Percentiles rank a stretch among this genome's conserved stretches.
Evolutionary conservation across 2,329 filamentous ascomycete species (phyloP).

Genomic region (Cladosporium sp.): DNA sequence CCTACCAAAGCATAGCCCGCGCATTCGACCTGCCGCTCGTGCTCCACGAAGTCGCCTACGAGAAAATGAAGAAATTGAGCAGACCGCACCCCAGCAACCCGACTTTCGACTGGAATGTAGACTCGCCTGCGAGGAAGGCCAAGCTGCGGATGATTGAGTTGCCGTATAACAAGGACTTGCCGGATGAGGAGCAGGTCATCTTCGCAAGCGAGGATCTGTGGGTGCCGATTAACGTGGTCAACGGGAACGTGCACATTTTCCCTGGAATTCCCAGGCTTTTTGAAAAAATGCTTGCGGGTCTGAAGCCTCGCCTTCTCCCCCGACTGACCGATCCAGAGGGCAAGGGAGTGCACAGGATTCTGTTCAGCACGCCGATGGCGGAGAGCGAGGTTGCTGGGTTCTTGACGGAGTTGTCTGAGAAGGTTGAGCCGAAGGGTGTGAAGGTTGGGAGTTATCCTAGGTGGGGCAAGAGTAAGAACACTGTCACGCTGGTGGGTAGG

Average conservation of each 20-base stretch:
- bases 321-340: constrained; percentile 74
- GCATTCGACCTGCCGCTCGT: constrained; percentile 75
- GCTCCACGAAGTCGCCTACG: constrained; percentile 71
- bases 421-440: constrained; percentile 69
- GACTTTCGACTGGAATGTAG: constrained; percentile 78
- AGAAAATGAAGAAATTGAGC: constrained; percentile 78
- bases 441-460: constrained; percentile 95
- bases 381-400: constrained; percentile 84
- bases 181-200: constrained; percentile 64
- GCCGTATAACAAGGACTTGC: constrained; percentile 65
- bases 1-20: constrained; percentile 88
- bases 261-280: constrained; percentile 87
- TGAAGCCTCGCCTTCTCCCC: constrained; percentile 68
- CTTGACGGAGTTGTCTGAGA: constrained; percentile 71
- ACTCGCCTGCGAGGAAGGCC: constrained; percentile 71
- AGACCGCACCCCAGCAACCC: constrained; percentile 68
- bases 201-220: constrained; percentile 79
- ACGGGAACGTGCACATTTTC: constrained; percentile 88
- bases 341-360: constrained; percentile 70
- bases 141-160: constrained; percentile 88
- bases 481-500: constrained; percentile 78
- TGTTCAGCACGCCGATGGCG: constrained; percentile 81
- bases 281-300: constrained; percentile 68
- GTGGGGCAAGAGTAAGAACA: constrained; percentile 84
- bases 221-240: constrained; percentile 86